A percentile compares a stretch with the other conserved stretches of the same genome.
Evolutionary conservation across 2,329 filamentous ascomycete genomes (phyloP).

Genomic region (Aspergillus terreus): DNA sequence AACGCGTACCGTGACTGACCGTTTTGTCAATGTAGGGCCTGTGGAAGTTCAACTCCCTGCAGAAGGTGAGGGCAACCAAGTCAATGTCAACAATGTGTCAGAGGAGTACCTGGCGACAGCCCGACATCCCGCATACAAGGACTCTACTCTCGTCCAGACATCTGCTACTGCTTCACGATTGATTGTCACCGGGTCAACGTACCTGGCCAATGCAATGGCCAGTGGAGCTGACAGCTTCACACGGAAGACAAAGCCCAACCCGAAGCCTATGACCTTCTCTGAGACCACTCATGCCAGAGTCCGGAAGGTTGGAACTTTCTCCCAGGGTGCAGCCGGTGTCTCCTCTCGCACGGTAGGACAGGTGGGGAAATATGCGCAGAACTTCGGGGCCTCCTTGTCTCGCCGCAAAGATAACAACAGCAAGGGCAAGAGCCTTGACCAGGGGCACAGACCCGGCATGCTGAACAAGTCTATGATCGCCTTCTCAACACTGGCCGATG

Average conservation of each 20-base stretch:
- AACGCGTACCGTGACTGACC: slow-evolving; percentile 5
- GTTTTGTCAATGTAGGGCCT: slow-evolving; percentile 34
- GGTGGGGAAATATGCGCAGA: slow-evolving; percentile 81
- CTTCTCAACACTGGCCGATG: slow-evolving; percentile 90
- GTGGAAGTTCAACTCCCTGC: slow-evolving; percentile 47
- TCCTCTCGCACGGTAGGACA: slow-evolving; percentile 84
- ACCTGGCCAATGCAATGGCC: slow-evolving; percentile 73
- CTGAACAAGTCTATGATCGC: slow-evolving; percentile 96
- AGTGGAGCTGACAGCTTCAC: slow-evolving; percentile 76
- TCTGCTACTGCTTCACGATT: slow-evolving; percentile 85
- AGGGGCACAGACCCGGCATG: slow-evolving; percentile 79
- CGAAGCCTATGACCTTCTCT: slow-evolving; percentile 82
- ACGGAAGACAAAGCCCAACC: slow-evolving; percentile 70
- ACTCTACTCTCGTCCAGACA: slow-evolving; percentile 79
- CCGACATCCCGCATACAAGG: slow-evolving; percentile 86
- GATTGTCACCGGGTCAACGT: slow-evolving; percentile 81
- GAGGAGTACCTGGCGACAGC: slow-evolving; percentile 68
- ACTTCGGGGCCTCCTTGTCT: slow-evolving; percentile 72
- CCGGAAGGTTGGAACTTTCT: slow-evolving; percentile 85
- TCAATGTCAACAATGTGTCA: slow-evolving; percentile 46
- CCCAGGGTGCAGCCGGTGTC: slow-evolving; percentile 70
- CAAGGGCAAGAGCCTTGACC: slow-evolving; percentile 64
- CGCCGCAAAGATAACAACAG: slow-evolving; percentile 55
- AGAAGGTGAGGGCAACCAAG: slow-evolving; percentile 46
- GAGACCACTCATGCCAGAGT: slow-evolving; percentile 80